phyloP scores from a whole-genome alignment of 2,329 filamentous ascomycete genomes.

The Zasmidium citrigriseum region DNA sequence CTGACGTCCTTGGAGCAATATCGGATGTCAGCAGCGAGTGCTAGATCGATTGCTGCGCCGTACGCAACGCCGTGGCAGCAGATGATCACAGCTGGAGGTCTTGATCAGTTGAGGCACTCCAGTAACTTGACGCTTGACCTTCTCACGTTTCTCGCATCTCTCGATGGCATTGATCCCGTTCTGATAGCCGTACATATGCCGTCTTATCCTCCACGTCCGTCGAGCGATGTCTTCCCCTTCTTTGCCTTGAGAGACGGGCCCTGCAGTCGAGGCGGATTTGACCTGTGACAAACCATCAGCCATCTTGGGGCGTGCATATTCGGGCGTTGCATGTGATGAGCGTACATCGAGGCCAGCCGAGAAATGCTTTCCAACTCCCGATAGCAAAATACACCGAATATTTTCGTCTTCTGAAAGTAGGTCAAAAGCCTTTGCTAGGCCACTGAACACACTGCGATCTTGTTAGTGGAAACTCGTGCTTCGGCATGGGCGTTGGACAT shows the following conservation, averaged over 20 bases:
- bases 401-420: conserved; percentile 70
- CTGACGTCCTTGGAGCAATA: conserved; percentile 59
- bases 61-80: conserved; percentile 76
- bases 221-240: conserved; percentile 19
- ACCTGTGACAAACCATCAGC: conserved; percentile 45
- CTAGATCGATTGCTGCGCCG: conserved; percentile 72
- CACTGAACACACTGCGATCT: conserved; percentile 75
- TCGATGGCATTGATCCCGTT: conserved; percentile 73
- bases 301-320: too few relatives aligned
- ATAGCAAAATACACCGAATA: conserved; percentile 75
- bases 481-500: background rate
- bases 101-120: background rate
- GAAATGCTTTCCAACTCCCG: conserved; percentile 80
- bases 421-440: conserved; percentile 71
- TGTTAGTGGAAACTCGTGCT: background rate
- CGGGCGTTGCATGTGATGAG: too few relatives aligned
- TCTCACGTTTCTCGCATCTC: conserved; percentile 72
- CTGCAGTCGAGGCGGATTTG: conserved; percentile 22
- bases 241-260: conserved; percentile 9
- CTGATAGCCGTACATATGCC: conserved; percentile 76
- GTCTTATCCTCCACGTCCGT: conserved; percentile 49
- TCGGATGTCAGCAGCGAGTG: conserved; percentile 69
- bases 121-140: background rate
- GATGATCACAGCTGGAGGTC: conserved; percentile 63
- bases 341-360: conserved; percentile 72